Percentiles rank a stretch among this genome's conserved stretches.
phyloP scores from a whole-genome alignment of 2,329 filamentous ascomycete species.

The Sarocladium brachiariae region DNA sequence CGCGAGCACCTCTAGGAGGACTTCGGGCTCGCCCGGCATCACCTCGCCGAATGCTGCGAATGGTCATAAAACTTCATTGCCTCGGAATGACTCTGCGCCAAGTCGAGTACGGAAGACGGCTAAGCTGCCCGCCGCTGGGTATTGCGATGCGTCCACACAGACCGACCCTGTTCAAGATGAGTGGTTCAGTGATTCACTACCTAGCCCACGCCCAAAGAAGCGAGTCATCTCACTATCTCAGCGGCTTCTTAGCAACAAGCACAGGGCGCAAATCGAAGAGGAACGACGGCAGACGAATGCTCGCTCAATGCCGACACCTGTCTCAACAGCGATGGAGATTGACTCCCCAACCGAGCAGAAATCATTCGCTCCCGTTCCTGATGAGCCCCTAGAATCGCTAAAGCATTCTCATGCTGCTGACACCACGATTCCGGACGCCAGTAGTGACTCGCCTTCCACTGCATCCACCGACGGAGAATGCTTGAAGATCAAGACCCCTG shows the following conservation, averaged over 20 bases:
- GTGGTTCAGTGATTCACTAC: constrained; percentile 39
- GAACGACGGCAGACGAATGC: constrained; percentile 26
- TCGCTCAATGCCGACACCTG: constrained; percentile 15
- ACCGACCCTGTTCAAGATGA: constrained; percentile 48
- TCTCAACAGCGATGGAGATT: constrained; percentile 31
- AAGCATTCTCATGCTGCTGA: constrained; percentile 7
- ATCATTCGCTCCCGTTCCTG: constrained; percentile 16
- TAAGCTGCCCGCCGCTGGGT: constrained; percentile 31
- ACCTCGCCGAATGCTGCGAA: constrained; percentile 27
- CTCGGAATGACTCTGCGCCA: constrained; percentile 20
- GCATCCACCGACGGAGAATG: constrained; percentile 12
- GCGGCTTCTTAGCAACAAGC: constrained; percentile 42
- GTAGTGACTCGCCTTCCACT: constrained; percentile 8
- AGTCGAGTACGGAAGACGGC: constrained; percentile 32
- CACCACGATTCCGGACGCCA: constrained; percentile 1
- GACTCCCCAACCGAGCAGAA: constrained; percentile 30
- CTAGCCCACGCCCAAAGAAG: constrained; percentile 34
- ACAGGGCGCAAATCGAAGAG: constrained; percentile 35
- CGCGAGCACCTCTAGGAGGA: constrained; percentile 45
- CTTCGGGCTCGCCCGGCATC: constrained; percentile 38
- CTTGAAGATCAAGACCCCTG: constrained; percentile 34
- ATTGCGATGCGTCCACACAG: constrained; percentile 45
- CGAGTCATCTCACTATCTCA: constrained; percentile 47
- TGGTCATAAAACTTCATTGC: constrained; percentile 29
- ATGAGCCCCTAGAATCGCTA: constrained; percentile 22